These are phyloP conservation scores for Termitomyces eurrhizus DNA, from an alignment of 768 basidiomycete genomes.

Conservation along the genomic window DNA sequence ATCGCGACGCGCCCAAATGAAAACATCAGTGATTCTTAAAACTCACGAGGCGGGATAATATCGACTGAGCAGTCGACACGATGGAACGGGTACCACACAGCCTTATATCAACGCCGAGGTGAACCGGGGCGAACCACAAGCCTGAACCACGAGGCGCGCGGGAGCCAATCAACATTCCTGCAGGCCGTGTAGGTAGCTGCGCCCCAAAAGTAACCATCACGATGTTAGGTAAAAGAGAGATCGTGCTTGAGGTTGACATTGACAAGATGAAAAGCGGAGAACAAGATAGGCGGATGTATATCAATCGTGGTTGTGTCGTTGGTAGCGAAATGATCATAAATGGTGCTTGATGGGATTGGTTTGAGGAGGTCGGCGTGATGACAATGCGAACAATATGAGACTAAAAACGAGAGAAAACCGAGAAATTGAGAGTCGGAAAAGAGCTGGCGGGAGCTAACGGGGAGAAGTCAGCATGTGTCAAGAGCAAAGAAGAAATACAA, in stretches of 20 bases:
- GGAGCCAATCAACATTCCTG: background rate
- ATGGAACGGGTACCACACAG: background rate
- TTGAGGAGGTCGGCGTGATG: background rate
- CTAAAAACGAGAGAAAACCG: background rate
- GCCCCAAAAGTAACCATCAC: background rate
- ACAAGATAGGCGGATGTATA: background rate
- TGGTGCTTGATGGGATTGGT: conserved; percentile 3
- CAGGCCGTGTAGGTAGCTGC: background rate
- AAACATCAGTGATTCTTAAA: background rate
- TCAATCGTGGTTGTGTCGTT: conserved; percentile 2
- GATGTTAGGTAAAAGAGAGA: background rate
- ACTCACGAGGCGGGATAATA: background rate
- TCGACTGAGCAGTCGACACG: background rate
- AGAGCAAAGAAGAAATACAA: background rate
- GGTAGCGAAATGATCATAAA: conserved; percentile 1
- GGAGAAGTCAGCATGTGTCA: background rate
- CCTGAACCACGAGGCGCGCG: background rate
- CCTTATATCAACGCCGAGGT: background rate
- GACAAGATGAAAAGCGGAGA: background rate
- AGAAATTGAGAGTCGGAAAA: background rate
- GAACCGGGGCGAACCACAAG: background rate
- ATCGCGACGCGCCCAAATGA: background rate
- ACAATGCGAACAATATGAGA: background rate
- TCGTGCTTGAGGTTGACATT: background rate
- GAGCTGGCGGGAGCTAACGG: background rate